These are phyloP conservation scores for Parietaria judaica DNA, from an alignment of 306 rosid species.

Conservation along the genomic window DNA sequence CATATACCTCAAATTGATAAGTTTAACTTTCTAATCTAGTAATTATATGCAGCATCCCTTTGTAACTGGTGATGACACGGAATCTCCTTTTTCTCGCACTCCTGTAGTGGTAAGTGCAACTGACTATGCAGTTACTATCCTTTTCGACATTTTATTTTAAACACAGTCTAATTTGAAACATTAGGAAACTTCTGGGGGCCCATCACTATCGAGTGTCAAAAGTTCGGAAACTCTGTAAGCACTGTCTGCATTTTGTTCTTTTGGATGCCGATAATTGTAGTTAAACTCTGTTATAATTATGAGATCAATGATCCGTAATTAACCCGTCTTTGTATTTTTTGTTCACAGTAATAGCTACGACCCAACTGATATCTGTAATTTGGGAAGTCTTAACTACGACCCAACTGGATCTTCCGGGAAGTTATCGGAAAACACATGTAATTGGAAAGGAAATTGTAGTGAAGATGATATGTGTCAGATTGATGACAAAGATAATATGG, in stretches of 20 bases:
- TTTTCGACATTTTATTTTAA: background rate
- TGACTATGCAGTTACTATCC: conserved; percentile 14
- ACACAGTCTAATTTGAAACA: conserved; percentile 16
- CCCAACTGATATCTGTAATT: conserved; percentile 39
- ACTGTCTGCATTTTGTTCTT: conserved; percentile 1
- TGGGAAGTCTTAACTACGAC: conserved; percentile 45
- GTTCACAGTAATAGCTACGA: conserved; percentile 28
- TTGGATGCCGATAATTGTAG: conserved; percentile 10
- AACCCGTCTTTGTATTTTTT: conserved; percentile 12
- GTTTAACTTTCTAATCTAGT: conserved; percentile 23
- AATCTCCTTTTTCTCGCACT: conserved; percentile 28
- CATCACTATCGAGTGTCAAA: conserved; percentile 33
- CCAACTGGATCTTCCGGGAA: conserved; percentile 30
- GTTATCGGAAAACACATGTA: conserved; percentile 28
- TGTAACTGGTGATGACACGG: conserved; percentile 55
- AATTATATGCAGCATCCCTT: conserved; percentile 74
- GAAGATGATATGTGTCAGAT: conserved; percentile 81
- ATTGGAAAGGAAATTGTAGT: conserved; percentile 49
- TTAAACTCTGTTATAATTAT: conserved; percentile 16
- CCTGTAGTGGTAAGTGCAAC: conserved; percentile 49
- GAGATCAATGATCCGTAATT: background rate
- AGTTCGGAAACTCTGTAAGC: conserved; percentile 44
- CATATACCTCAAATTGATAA: conserved; percentile 3
- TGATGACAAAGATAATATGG: conserved; percentile 55
- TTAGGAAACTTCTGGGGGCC: conserved; percentile 51